Conservation (phyloP, 2,329 filamentous ascomycete species). For the Acarospora socialis region DNA sequence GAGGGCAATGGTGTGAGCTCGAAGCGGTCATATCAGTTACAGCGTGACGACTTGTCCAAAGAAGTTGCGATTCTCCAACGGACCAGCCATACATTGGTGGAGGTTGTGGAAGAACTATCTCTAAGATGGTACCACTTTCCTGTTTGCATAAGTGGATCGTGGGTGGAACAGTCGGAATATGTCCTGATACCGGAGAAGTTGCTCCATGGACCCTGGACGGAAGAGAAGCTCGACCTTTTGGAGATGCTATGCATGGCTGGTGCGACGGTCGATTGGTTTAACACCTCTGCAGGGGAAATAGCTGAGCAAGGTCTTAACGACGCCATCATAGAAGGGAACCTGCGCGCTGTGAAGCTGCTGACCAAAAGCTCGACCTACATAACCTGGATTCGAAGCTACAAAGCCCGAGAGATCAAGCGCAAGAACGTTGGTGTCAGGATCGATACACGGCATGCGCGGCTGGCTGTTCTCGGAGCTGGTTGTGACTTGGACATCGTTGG, state of each 20-base stretch:
- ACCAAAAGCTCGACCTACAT: constrained; percentile 17
- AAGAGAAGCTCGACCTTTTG: constrained; percentile 8
- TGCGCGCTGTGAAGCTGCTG: constrained; percentile 20
- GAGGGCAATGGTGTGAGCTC: too few relatives aligned
- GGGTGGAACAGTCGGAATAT: too few relatives aligned
- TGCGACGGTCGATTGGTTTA: constrained; percentile 8
- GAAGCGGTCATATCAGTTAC: too few relatives aligned
- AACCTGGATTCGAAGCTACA: neutral
- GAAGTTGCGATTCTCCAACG: too few relatives aligned
- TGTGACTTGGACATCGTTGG: constrained; percentile 6
- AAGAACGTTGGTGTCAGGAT: constrained; percentile 5
- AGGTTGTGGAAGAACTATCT: too few relatives aligned
- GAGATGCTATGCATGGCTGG: constrained; percentile 1
- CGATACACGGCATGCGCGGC: constrained; percentile 7
- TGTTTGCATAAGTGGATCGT: too few relatives aligned
- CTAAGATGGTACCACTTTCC: too few relatives aligned
- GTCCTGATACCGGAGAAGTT: constrained; percentile 11
- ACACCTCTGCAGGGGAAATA: constrained; percentile 15
- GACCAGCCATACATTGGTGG: too few relatives aligned
- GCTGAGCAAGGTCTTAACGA: constrained; percentile 27
- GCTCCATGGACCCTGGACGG: constrained; percentile 12
- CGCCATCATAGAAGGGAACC: constrained; percentile 24
- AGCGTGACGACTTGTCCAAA: too few relatives aligned
- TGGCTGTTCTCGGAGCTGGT: constrained; percentile 6
- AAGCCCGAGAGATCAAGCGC: neutral